A percentile compares a stretch with the other conserved stretches of the same genome.
These are phyloP conservation scores for Leptodontidium sp. DNA, from an alignment of 2,329 filamentous ascomycete genomes.

Conservation along the genomic window DNA sequence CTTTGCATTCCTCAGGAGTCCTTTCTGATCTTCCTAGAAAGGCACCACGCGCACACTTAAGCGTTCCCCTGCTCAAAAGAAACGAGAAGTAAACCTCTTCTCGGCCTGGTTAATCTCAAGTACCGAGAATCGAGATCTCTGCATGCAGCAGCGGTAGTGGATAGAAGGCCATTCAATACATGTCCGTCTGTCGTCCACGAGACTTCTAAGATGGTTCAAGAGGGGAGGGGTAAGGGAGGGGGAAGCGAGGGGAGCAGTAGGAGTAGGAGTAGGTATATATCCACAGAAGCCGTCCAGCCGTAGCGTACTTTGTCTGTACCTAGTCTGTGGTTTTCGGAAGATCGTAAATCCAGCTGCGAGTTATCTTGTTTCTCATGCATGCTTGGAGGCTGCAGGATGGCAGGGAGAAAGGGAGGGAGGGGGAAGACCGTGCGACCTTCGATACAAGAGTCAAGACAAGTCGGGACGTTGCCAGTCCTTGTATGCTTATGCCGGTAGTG, in stretches of 20 bases:
- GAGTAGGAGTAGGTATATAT: background rate
- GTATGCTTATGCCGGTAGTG: conserved; percentile 2
- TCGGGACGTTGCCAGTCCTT: background rate
- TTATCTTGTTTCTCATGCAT: background rate
- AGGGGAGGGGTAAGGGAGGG: too few relatives aligned
- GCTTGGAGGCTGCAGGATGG: too few relatives aligned
- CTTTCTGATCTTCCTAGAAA: too few relatives aligned
- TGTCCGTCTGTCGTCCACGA: background rate
- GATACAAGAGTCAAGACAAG: background rate
- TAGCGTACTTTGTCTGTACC: background rate
- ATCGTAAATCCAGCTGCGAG: conserved; percentile 14
- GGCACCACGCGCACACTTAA: too few relatives aligned
- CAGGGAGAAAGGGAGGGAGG: too few relatives aligned
- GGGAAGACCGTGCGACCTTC: conserved; percentile 1
- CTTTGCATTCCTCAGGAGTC: too few relatives aligned
- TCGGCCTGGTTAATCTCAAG: conserved; percentile 8
- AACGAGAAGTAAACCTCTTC: too few relatives aligned
- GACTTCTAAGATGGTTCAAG: background rate
- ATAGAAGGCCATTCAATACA: background rate
- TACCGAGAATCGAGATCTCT: background rate
- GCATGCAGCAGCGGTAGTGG: background rate
- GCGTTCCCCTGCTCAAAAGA: too few relatives aligned
- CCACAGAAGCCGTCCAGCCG: background rate
- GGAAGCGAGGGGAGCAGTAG: background rate
- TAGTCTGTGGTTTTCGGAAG: conserved; percentile 4